Base-by-base conservation (phyloP, 352 stramenopile species). In the Globisporangium irregulare region DNA sequence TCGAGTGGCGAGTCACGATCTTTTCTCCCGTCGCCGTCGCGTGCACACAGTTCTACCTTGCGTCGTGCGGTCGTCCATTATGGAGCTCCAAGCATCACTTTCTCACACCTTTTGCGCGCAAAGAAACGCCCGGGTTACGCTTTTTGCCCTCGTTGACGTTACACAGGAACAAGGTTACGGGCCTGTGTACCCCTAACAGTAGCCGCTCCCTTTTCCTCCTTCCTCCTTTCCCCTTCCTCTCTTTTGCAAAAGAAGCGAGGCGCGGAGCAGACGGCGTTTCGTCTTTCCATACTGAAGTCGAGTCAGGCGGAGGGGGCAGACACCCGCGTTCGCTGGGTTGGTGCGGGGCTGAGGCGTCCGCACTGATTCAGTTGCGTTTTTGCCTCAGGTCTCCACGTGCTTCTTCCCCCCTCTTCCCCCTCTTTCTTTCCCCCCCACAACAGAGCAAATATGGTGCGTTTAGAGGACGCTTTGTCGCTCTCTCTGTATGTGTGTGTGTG, bases 341-440 rank as follows among this genome's bases (percentile, higher is more conserved):
- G 24, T 15, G 34, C 56, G 27, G 4, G 25, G 24, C n/a, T 25
- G 18, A 9, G 18, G 43, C 43, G 43, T 51, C n/a, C 14, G 5
- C 51, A 34, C 36, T 69, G 66, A 63, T 59, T 74, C 68, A 75
- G 66, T 75, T 75, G 66, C 62, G 61, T 59, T 72, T 75, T 75
- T 73, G 66, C 70, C 78, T 74, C 43, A 66, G 65, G 48, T 64
- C 60, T 61, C 64, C 54, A 55, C 18, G 15, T 58, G 29, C 29
- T 64, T 61, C 54, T 53, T 56, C 56, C 62, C 56, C 32, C 34
- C 53, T 64, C 29, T 62, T 51, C 55, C 15, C 58, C 25, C 15
- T 59, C 22, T 50, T 50, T 43, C 12, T 4, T 41, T 62, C 14
- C 48, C 20, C 14, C 25, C 38, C 53, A 67, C 55, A 64, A 51